Evolutionary conservation across 2,329 filamentous ascomycete genomes (phyloP).

Genomic region (Cordyceps farinosa): DNA sequence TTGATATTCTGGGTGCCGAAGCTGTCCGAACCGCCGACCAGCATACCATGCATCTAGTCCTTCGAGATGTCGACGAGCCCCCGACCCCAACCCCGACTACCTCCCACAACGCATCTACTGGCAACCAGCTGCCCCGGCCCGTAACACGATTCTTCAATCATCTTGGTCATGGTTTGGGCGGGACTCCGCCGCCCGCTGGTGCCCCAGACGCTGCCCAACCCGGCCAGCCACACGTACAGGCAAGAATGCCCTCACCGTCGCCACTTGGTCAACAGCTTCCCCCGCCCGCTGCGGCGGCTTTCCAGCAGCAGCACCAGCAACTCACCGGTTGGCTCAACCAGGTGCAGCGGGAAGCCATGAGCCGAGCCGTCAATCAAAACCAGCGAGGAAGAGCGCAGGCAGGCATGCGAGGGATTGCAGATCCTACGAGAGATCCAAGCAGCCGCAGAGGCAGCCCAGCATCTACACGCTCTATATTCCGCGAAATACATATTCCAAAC

Average conservation of each 20-base stretch:
- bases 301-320: slow-evolving; percentile 37
- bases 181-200: slow-evolving; percentile 19
- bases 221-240: slow-evolving; percentile 22
- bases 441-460: slow-evolving; percentile 31
- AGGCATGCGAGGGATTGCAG: slow-evolving; percentile 40
- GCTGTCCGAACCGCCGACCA: slow-evolving; percentile 44
- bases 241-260: slow-evolving; percentile 13
- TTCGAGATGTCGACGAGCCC: slow-evolving; percentile 35
- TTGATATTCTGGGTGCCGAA: slow-evolving; percentile 54
- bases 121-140: slow-evolving; percentile 15
- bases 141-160: slow-evolving; percentile 3
- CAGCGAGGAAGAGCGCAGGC: slow-evolving; percentile 40
- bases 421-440: slow-evolving; percentile 25
- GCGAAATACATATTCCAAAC: slow-evolving; percentile 32
- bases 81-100: slow-evolving; percentile 28
- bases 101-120: slow-evolving; percentile 26
- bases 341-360: slow-evolving; percentile 45
- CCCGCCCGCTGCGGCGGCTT: slow-evolving; percentile 21
- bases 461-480: slow-evolving; percentile 30
- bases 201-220: slow-evolving; percentile 21
- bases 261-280: slow-evolving; percentile 20
- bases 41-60: slow-evolving; percentile 53
- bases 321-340: slow-evolving; percentile 45
- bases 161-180: background rate
- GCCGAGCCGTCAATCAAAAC: slow-evolving; percentile 41